Evolutionary conservation across 2,329 filamentous ascomycete genomes (phyloP).

Genomic region (Colletotrichum sp.): DNA sequence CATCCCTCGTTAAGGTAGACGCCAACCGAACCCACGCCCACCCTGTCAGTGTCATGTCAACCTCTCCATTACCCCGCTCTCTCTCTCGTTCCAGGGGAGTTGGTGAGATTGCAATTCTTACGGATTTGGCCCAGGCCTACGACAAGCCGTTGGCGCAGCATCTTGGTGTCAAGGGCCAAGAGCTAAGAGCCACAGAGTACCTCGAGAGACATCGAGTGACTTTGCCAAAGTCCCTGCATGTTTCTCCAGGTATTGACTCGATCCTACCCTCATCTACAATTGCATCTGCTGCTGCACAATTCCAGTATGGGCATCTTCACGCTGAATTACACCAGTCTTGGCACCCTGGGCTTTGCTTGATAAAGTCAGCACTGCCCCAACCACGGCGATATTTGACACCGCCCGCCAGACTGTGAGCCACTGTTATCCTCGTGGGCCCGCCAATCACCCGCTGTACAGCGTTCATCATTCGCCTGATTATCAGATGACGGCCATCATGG

Average conservation of each 20-base stretch:
- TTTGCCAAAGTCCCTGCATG: slow-evolving; percentile 1
- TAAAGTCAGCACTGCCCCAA: neutral
- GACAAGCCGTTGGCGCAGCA: neutral
- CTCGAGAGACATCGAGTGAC: neutral
- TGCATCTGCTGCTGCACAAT: neutral
- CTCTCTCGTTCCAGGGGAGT: neutral
- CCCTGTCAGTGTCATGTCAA: neutral
- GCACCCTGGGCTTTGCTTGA: neutral
- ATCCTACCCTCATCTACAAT: neutral
- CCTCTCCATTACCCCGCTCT: neutral
- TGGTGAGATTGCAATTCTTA: neutral
- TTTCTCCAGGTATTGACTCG: neutral
- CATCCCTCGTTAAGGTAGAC: neutral
- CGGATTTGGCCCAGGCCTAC: neutral
- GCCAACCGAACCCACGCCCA: neutral
- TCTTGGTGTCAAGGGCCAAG: neutral
- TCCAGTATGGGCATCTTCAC: neutral
- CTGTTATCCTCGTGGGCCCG: neutral
- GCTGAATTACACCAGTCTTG: neutral
- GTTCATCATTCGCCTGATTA: neutral
- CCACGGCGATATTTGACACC: neutral
- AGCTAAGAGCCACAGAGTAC: neutral
- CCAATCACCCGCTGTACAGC: neutral
- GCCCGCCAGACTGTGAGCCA: neutral
- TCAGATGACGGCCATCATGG: neutral